These are phyloP conservation scores for Ballota nigra DNA, from an alignment of 257 asterid species.

Conservation along the genomic window DNA sequence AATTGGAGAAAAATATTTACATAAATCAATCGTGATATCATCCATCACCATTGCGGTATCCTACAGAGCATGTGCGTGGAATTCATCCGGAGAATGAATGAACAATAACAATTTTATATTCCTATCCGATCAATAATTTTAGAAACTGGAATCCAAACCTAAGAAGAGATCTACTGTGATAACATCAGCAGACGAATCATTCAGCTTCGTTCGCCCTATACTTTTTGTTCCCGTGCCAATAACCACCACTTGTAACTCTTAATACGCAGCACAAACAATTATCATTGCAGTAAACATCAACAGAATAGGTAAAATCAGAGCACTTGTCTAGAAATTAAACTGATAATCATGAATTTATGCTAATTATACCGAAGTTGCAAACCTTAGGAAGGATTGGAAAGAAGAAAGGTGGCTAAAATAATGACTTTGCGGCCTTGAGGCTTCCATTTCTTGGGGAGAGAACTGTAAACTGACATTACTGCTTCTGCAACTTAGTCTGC, in stretches of 20 bases:
- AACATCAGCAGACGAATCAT: slow-evolving; percentile 93
- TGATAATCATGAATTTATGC: neutral
- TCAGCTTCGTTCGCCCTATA: slow-evolving; percentile 67
- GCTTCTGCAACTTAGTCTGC: slow-evolving; percentile 57
- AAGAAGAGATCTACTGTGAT: slow-evolving; percentile 77
- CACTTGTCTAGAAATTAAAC: neutral
- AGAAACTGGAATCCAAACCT: slow-evolving; percentile 43
- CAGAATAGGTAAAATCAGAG: neutral
- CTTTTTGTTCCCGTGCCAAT: slow-evolving; percentile 97
- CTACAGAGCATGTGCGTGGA: neutral
- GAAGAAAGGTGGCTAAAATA: slow-evolving; percentile 83
- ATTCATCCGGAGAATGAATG: neutral
- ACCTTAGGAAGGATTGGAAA: slow-evolving; percentile 72
- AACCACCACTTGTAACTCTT: slow-evolving; percentile 72
- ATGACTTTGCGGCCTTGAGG: slow-evolving; percentile 98
- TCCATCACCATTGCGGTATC: neutral
- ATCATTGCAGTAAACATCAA: slow-evolving; percentile 4
- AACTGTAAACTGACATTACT: slow-evolving; percentile 45
- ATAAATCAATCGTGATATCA: neutral
- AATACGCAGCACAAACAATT: slow-evolving; percentile 8
- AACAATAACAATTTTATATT: neutral
- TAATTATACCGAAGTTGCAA: neutral
- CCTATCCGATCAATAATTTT: neutral
- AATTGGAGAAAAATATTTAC: slow-evolving; percentile 22
- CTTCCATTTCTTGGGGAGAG: slow-evolving; percentile 86